Percentiles rank a stretch among this genome's conserved stretches.
Evolutionary conservation across 805 yeast genomes (phyloP).

Genomic region (Candida berthetii): DNA sequence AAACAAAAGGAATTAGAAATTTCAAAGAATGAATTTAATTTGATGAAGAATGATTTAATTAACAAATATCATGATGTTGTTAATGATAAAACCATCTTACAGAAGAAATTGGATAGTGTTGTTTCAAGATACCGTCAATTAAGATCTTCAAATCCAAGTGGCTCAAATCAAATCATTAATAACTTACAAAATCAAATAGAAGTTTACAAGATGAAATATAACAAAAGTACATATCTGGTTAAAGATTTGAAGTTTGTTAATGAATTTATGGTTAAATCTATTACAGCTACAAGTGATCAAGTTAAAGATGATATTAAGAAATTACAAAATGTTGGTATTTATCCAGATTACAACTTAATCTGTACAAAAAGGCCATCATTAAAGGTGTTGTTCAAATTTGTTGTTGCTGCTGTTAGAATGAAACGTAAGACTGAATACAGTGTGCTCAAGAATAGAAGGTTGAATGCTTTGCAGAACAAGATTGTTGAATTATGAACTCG

Average conservation of each 20-base stretch:
- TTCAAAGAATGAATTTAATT: slow-evolving; percentile 21
- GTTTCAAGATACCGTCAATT: slow-evolving; percentile 18
- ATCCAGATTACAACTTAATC: slow-evolving; percentile 20
- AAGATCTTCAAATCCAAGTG: slow-evolving; percentile 14
- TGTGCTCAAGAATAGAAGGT: slow-evolving; percentile 10
- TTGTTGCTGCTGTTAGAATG: slow-evolving; percentile 31
- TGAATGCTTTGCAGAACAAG: slow-evolving; percentile 11
- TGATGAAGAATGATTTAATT: slow-evolving; percentile 25
- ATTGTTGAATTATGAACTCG: neutral
- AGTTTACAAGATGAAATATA: slow-evolving; percentile 39
- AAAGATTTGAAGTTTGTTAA: slow-evolving; percentile 29
- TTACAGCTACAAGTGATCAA: slow-evolving; percentile 18
- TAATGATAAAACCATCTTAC: slow-evolving; percentile 20
- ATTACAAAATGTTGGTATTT: slow-evolving; percentile 19
- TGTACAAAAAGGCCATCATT: slow-evolving; percentile 17
- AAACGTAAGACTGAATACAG: slow-evolving; percentile 23
- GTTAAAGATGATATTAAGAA: slow-evolving; percentile 19
- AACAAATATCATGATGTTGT: slow-evolving; percentile 18
- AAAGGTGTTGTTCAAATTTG: slow-evolving; percentile 24
- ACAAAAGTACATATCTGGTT: slow-evolving; percentile 31
- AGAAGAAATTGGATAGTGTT: slow-evolving; percentile 25
- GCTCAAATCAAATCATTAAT: slow-evolving; percentile 12
- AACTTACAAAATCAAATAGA: slow-evolving; percentile 33
- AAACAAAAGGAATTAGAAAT: slow-evolving; percentile 14
- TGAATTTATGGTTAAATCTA: slow-evolving; percentile 23